phyloP scores from a whole-genome alignment of 495 filamentous ascomycete species.

The Aspergillus homomorphus region DNA sequence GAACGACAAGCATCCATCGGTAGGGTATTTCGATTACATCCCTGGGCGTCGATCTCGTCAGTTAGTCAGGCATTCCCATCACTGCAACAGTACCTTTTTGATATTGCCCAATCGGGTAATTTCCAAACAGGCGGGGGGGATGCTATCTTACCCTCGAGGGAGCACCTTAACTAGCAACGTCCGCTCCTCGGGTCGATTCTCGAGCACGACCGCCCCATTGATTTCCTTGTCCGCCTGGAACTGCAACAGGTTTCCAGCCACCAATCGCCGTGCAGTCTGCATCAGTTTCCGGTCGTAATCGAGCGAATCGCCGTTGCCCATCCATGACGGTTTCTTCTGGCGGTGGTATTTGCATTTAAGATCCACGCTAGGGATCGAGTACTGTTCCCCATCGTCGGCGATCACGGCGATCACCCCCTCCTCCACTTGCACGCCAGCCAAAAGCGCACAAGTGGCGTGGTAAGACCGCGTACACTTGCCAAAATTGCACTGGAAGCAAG shows the following conservation, averaged over 20 bases:
- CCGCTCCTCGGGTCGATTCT: constrained; percentile 67
- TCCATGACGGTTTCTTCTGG: constrained; percentile 71
- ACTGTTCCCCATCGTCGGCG: constrained; percentile 86
- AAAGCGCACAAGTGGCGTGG: constrained; percentile 89
- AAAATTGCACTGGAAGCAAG: constrained; percentile 94
- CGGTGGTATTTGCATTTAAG: constrained; percentile 93
- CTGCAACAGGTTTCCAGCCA: constrained; percentile 77
- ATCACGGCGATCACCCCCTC: constrained; percentile 80
- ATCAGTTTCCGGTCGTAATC: constrained; percentile 57
- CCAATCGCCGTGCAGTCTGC: constrained; percentile 63
- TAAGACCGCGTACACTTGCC: constrained; percentile 94
- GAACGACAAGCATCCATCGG: constrained; percentile 53
- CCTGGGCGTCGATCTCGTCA: constrained; percentile 22
- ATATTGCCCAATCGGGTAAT: constrained; percentile 13
- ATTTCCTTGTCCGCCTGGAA: constrained; percentile 86
- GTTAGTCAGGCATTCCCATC: constrained; percentile 8
- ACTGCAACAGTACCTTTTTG: not conserved
- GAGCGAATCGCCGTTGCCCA: constrained; percentile 62
- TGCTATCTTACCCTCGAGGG: constrained; percentile 70
- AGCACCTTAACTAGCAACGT: constrained; percentile 78
- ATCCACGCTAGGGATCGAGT: constrained; percentile 83
- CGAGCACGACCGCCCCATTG: constrained; percentile 83
- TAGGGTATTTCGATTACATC: constrained; percentile 54
- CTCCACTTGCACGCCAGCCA: constrained; percentile 89
- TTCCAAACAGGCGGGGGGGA: constrained; percentile 17